Conservation (phyloP, 2,329 filamentous ascomycete species). For the Trichothecium roseum region DNA sequence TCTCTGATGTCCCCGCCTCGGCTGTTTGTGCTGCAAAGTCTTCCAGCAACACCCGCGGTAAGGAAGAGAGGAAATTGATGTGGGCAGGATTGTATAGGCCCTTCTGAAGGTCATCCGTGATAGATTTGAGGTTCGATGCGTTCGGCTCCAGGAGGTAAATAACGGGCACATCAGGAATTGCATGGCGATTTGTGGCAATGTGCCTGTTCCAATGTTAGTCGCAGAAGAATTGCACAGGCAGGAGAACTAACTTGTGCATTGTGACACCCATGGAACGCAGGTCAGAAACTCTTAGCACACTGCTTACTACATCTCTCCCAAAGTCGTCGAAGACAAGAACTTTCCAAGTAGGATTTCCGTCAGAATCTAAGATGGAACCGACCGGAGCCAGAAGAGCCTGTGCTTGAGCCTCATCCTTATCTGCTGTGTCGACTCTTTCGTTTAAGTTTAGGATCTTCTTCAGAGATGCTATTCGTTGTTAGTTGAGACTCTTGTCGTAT, state of each 20-base stretch:
- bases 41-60: slow-evolving; percentile 82
- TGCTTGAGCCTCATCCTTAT: slow-evolving; percentile 51
- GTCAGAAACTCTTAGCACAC: slow-evolving; percentile 88
- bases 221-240: neutral
- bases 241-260: slow-evolving; percentile 68
- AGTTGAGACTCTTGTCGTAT: no score
- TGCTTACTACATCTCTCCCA: slow-evolving; percentile 92
- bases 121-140: slow-evolving; percentile 64
- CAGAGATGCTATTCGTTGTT: slow-evolving; percentile 57
- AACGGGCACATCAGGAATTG: slow-evolving; percentile 92
- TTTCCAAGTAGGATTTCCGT: slow-evolving; percentile 95
- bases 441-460: slow-evolving; percentile 96
- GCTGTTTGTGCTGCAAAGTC: slow-evolving; percentile 89
- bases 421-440: slow-evolving; percentile 51
- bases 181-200: slow-evolving; percentile 69
- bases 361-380: slow-evolving; percentile 72
- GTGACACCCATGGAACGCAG: slow-evolving; percentile 89
- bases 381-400: slow-evolving; percentile 58
- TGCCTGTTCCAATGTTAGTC: slow-evolving; percentile 44
- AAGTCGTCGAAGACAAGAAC: slow-evolving; percentile 89
- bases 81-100: slow-evolving; percentile 89
- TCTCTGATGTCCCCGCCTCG: slow-evolving; percentile 72
- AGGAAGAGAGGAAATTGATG: slow-evolving; percentile 92
- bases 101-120: slow-evolving; percentile 77
- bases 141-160: slow-evolving; percentile 94